A percentile compares a stretch with the other conserved stretches of the same genome.
These are phyloP conservation scores for Xylariomycetidae sp. DNA, from an alignment of 2,329 filamentous ascomycete genomes.

Conservation along the genomic window DNA sequence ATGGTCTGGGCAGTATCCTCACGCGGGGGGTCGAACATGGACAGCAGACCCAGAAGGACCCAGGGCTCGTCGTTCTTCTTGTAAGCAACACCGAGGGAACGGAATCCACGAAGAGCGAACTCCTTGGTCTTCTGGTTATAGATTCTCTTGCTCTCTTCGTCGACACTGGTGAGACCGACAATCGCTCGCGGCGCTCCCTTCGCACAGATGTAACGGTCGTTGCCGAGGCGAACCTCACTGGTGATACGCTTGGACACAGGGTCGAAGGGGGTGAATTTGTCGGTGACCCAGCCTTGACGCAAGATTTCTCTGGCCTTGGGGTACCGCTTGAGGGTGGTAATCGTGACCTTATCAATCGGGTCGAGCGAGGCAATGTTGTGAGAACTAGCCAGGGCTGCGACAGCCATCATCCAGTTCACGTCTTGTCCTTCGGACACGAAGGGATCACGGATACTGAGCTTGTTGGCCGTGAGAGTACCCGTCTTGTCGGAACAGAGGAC, in stretches of 20 bases:
- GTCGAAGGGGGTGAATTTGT: conserved; percentile 74
- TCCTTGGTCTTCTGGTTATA: conserved; percentile 70
- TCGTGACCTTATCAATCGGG: conserved; percentile 74
- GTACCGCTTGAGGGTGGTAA: conserved; percentile 69
- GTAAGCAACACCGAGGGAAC: conserved; percentile 71
- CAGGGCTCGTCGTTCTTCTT: conserved; percentile 71
- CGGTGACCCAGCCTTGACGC: conserved; percentile 66
- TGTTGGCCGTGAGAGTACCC: conserved; percentile 69
- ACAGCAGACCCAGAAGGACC: conserved; percentile 70
- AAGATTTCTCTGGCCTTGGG: conserved; percentile 73
- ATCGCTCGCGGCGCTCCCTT: conserved; percentile 76
- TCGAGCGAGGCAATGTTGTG: conserved; percentile 76
- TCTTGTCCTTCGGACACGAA: conserved; percentile 72
- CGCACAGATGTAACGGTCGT: conserved; percentile 65
- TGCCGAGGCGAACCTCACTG: conserved; percentile 60
- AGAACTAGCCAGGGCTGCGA: conserved; percentile 68
- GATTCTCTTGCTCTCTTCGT: conserved; percentile 55
- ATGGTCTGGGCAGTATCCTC: conserved; percentile 76
- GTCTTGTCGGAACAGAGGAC: conserved; percentile 80
- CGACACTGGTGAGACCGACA: conserved; percentile 62
- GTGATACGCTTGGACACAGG: conserved; percentile 77
- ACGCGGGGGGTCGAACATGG: conserved; percentile 75
- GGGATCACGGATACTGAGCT: conserved; percentile 70
- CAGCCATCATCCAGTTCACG: conserved; percentile 81
- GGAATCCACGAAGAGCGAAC: conserved; percentile 74